Evolutionary conservation across 2,329 filamentous ascomycete genomes (phyloP), one percentile per base, ranked within the genome.

Genomic region (Knufia petricola): DNA sequence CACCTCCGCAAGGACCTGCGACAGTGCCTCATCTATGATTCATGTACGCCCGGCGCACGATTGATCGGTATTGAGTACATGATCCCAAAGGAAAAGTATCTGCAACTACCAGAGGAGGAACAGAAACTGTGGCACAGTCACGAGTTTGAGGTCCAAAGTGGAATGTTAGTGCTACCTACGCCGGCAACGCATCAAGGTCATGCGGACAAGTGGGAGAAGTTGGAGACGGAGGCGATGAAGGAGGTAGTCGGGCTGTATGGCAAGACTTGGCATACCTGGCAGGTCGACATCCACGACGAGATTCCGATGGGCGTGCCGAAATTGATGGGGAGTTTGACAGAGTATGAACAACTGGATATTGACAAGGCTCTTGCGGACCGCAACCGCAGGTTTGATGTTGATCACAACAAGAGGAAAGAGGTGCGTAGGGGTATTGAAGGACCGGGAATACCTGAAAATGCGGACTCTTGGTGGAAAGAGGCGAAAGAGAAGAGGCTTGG

Each of bases 261-360:
- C 8, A 94, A 94, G 63, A 79, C 83, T 1, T 92, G 84, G 64
- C 87, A 94, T 63, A 71, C 92, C 36, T 94, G 88, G 87, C 85
- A 94, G 73, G 78, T 83, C 13, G 87, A 94, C 66, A 71, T 77
- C 4, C 85, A 85, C 0, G 79, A 90, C 59, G 64, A 68, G 45
- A 59, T 84, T 47, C 81, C 81, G 1, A 60, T 83, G 54, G 80
- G 81, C 0, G 61, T 66, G 52, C 79, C 81, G 48, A 66, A 81
- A 64, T 64, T 84, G 55, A 83, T 85, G 77, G 78, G 73, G 53
- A 82, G 79, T 58, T 13, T 55, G 61, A 26, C 61, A 58, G 53
- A 50, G 57, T 58, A 2, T 40, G 58, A 46, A 49, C 57, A 43
- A 57, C 54, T 34, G 60, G 63, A 38, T 48, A 50, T 67, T 40